Evolutionary conservation across 805 yeast genomes (phyloP).

Genomic region (Priceomyces carsonii): DNA sequence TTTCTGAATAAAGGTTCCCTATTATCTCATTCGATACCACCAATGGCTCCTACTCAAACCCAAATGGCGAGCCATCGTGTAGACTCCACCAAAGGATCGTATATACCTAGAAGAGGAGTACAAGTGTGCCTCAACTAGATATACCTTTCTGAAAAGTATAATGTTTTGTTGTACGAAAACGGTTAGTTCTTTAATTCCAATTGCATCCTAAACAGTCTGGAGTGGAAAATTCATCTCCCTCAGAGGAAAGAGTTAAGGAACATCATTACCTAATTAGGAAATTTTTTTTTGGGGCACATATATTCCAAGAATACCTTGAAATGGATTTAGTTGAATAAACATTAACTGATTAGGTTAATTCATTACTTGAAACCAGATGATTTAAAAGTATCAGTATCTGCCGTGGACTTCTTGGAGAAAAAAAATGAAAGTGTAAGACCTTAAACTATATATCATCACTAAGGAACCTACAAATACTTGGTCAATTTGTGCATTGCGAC

Average conservation of each 20-base stretch:
- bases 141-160: too few relatives aligned
- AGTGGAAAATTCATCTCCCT: not conserved
- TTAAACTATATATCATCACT: conserved; percentile 21
- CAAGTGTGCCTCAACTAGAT: too few relatives aligned
- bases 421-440: conserved; percentile 19
- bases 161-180: too few relatives aligned
- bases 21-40: too few relatives aligned
- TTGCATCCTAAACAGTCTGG: not conserved
- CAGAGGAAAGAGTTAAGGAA: not conserved
- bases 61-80: too few relatives aligned
- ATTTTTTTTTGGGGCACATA: conserved; percentile 1
- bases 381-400: conserved; percentile 23
- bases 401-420: conserved; percentile 18
- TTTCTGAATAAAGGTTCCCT: too few relatives aligned
- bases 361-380: conserved; percentile 22
- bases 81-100: too few relatives aligned
- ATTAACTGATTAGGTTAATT: conserved; percentile 22
- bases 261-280: conserved; percentile 5
- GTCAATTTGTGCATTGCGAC: conserved; percentile 19
- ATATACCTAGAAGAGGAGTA: too few relatives aligned
- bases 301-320: conserved; percentile 3
- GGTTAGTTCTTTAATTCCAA: too few relatives aligned
- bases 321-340: conserved; percentile 16
- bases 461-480: too few relatives aligned
- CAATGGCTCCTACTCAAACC: too few relatives aligned